Base-by-base conservation (phyloP, 2,329 filamentous ascomycete genomes). In the Microcera coccophila region DNA sequence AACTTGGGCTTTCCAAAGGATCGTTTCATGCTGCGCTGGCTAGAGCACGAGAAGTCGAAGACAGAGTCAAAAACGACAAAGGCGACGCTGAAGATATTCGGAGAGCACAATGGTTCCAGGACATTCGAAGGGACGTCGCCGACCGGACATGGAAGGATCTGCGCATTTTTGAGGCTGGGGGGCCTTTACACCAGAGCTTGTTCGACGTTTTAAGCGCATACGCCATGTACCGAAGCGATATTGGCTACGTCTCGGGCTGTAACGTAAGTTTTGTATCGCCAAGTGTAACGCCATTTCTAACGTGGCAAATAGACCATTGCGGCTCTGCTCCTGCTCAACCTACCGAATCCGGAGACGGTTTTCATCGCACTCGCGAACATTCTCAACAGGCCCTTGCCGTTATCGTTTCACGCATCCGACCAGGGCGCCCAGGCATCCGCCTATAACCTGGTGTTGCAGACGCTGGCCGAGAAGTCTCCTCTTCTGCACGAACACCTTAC, bases 191-290 rank as follows among this genome's bases (percentile, higher is more conserved):
- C 59, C 71, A 80, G 44, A 73, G 76, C 28, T 69, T 93, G 21
- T 70, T 85, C 15, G 82, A 91, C 59, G 79, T 93, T 9, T 72
- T 91, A 47, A 82, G 82, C 56, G 88, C 87, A 5, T 91, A 91
- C 64, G 75, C 82, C 41, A 85, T 89, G 78, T 93, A 93, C 65
- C 78, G 87, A 47, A 84, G 82, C 52, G 87, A 93, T 60, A 85
- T 91, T 57, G 85, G 87, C 49, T 90, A 89, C 57, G 76, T 87
- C 44, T 74, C 76, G 48, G 85, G 86, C 41, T 86, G 84, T 52
- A 86, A 89, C 60, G 82, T 87, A 64, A 73, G 84, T 74, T 37
- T 20, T 5, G 3, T 45, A 33, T 14, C 42, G 39, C 39, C 41
- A 39, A 32, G 29, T 32, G 29, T 14, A 43, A 41, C 41, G 16